phyloP scores from a whole-genome alignment of 768 basidiomycete species.

The Tephrocybe sp. region DNA sequence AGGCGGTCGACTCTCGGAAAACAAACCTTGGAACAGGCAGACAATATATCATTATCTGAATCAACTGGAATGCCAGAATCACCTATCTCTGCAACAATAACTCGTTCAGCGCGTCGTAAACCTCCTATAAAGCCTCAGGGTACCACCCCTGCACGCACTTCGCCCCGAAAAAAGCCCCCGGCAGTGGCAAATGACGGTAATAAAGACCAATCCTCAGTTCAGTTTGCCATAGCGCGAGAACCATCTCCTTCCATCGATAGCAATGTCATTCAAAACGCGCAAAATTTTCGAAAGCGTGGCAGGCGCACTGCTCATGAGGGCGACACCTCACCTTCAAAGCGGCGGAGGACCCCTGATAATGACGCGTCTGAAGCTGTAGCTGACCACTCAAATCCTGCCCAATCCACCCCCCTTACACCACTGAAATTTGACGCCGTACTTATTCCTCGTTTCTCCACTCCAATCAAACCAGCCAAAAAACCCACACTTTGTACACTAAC shows the following conservation, averaged over 20 bases:
- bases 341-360: neutral
- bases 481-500: neutral
- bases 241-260: neutral
- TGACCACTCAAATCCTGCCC: neutral
- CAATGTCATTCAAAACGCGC: neutral
- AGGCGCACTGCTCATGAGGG: neutral
- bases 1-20: neutral
- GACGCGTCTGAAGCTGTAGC: neutral
- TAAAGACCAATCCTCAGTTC: neutral
- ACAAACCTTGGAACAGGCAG: neutral
- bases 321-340: constrained; percentile 1
- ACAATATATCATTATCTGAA: neutral
- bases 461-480: neutral
- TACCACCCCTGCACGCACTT: neutral
- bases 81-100: no score
- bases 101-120: neutral
- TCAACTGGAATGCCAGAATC: neutral
- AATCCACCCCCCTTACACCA: neutral
- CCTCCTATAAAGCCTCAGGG: constrained; percentile 1
- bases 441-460: neutral
- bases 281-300: neutral
- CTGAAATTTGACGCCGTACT: constrained; percentile 5
- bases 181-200: constrained; percentile 1
- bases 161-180: constrained; percentile 5
- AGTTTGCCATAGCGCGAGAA: neutral